Evolutionary conservation across 2,329 filamentous ascomycete genomes (phyloP).

Genomic region (Pyrenochaeta sp.): DNA sequence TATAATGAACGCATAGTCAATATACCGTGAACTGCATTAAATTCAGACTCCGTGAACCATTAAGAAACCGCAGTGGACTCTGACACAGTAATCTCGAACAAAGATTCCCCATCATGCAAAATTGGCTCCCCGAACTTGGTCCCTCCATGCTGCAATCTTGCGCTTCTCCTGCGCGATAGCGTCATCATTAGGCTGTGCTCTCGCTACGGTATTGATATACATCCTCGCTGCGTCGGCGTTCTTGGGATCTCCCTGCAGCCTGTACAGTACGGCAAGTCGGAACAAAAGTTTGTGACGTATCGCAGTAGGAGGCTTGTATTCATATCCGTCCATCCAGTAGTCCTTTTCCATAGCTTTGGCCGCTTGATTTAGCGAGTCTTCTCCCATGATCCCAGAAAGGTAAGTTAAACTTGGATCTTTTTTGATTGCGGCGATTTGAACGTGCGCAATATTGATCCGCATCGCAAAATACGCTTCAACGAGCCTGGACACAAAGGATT

Average conservation of each 20-base stretch:
- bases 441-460: slow-evolving; percentile 21
- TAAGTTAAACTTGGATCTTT: background rate
- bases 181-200: slow-evolving; percentile 9
- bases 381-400: slow-evolving; percentile 2
- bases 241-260: slow-evolving; percentile 5
- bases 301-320: slow-evolving; percentile 4
- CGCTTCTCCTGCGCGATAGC: slow-evolving; percentile 10
- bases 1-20: too few relatives aligned
- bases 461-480: slow-evolving; percentile 23
- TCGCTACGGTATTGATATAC: slow-evolving; percentile 4
- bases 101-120: too few relatives aligned
- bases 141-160: slow-evolving; percentile 12
- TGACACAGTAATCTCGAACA: too few relatives aligned
- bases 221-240: slow-evolving; percentile 1
- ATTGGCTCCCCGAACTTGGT: too few relatives aligned
- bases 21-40: too few relatives aligned
- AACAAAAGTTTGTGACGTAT: slow-evolving; percentile 16
- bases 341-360: slow-evolving; percentile 2
- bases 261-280: slow-evolving; percentile 10
- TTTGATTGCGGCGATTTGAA: slow-evolving; percentile 10
- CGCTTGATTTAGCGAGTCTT: slow-evolving; percentile 7
- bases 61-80: too few relatives aligned
- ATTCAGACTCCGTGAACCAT: too few relatives aligned
- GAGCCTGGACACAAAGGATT: slow-evolving; percentile 16
- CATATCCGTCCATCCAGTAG: slow-evolving; percentile 17